Conservation (phyloP, 2,329 filamentous ascomycete genomes). For the Neonectria magnoliae region DNA sequence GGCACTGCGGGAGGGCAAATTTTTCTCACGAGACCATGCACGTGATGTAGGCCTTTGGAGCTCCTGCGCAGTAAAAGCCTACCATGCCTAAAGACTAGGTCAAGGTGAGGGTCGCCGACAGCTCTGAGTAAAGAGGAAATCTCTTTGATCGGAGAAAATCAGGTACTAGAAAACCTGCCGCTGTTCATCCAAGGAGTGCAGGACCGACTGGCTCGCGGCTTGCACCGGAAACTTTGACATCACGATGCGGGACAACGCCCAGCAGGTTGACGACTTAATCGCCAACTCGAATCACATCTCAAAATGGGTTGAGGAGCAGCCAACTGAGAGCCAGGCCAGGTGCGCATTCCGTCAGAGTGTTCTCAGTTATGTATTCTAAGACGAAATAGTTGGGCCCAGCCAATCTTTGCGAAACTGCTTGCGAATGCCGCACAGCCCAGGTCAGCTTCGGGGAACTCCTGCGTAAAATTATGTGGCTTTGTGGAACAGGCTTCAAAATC, state of each 20-base stretch:
- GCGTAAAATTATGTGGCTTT: conserved; percentile 68
- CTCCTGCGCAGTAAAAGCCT: conserved; percentile 22
- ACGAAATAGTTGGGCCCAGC: conserved; percentile 46
- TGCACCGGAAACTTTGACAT: conserved; percentile 9
- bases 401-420: conserved; percentile 60
- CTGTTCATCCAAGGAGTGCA: background rate
- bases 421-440: conserved; percentile 62
- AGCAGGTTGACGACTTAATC: conserved; percentile 46
- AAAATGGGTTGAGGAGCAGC: conserved; percentile 57
- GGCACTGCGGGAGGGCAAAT: conserved; percentile 47
- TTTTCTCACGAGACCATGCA: conserved; percentile 47
- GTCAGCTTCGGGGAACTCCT: conserved; percentile 66
- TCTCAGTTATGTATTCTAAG: conserved; percentile 38
- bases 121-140: conserved; percentile 17
- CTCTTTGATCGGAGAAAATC: background rate
- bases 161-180: background rate
- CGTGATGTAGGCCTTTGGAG: conserved; percentile 38
- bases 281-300: conserved; percentile 50
- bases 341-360: conserved; percentile 42
- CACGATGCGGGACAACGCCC: conserved; percentile 39
- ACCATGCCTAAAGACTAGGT: conserved; percentile 6
- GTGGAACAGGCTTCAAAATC: conserved; percentile 68
- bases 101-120: conserved; percentile 20
- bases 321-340: conserved; percentile 47
- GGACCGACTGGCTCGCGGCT: conserved; percentile 1